Conservation (phyloP, 208 protist species). For the Wallacemonas sp. region DNA sequence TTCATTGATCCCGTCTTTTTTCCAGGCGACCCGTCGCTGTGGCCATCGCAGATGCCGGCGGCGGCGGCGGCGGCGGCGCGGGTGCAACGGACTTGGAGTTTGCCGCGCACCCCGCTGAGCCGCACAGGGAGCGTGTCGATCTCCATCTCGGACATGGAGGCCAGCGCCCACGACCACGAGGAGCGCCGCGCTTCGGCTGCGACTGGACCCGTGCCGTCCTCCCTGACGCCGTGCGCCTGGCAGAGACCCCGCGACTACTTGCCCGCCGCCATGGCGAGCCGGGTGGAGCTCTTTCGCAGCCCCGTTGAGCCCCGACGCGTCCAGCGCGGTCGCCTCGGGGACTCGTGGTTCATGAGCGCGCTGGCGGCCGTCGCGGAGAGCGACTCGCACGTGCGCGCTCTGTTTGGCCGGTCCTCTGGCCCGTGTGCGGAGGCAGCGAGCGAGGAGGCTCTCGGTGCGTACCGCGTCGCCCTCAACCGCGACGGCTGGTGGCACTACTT, state of each 20-base stretch:
- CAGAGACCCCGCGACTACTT: constrained; percentile 41
- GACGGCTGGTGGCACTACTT: constrained; percentile 73
- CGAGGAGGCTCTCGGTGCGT: constrained; percentile 49
- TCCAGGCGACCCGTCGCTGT: constrained; percentile 15
- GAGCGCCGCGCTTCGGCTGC: background rate
- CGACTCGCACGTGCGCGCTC: constrained; percentile 34
- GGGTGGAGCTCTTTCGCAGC: constrained; percentile 41
- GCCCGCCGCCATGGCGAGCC: constrained; percentile 17
- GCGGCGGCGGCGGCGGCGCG: background rate
- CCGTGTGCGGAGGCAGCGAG: constrained; percentile 12
- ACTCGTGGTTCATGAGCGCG: constrained; percentile 71
- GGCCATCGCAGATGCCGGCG: background rate
- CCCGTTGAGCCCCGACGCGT: constrained; percentile 36
- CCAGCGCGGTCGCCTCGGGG: constrained; percentile 54
- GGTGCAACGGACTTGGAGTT: background rate
- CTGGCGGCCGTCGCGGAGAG: constrained; percentile 52
- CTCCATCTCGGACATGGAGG: background rate
- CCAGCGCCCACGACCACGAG: background rate
- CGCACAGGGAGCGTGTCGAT: background rate
- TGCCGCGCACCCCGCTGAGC: background rate
- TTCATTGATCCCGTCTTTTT: constrained; percentile 57
- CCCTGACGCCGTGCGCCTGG: constrained; percentile 38
- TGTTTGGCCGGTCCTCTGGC: constrained; percentile 39
- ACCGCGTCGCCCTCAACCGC: constrained; percentile 69
- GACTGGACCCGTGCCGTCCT: background rate